Base-by-base conservation (phyloP, 371 early-diverging fungal genomes). In the Rhizopus delemar region DNA sequence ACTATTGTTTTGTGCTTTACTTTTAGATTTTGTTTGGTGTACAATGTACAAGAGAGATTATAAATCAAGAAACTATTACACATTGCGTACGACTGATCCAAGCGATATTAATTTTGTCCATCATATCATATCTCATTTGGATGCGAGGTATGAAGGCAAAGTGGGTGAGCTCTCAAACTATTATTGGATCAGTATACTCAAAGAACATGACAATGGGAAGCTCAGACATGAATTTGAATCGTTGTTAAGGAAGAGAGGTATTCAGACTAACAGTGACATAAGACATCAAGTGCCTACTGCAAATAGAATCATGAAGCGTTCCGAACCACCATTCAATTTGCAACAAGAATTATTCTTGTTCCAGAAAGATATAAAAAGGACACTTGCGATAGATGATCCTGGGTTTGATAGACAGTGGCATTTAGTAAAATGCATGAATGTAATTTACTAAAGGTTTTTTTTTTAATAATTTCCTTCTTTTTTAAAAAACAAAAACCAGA, bases 321-420 rank as follows among this genome's bases (percentile, higher is more conserved):
- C 63, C 8, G 22, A 22, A 22, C 58, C 65, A 15, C 66, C 56
- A 28, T 22, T 46, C 8, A 36, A 41, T 43, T 36, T 43, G n/a
- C 43, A 53, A 29, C 48, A 48, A 48, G 48, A 48, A 29, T 46
- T 33, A 57, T 43, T 29, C 56, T 66, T 33, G 29, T 9, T 8
- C 7, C 48, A 29, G 15, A 35, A 66, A 51, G 59, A 62, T 8
- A 58, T 65, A 4, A 73, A 73, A 36, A 46, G 59, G 5, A 22
- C 59, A 6, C 58, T 80, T 16, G 62, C 58, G 8, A 89, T 93
- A 36, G 12, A 35, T 6, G 96, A 96, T 73, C 94, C 94, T 28
- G 89, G 86, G 29, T 90, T 93, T 69, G 53, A 63, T 36, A 71
- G 85, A n/a, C 94, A 94, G 69, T 94, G 94, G 94, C 92, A 93